Evolutionary conservation across 2,329 filamentous ascomycete species (phyloP), one percentile per base, ranked within the genome.

Genomic region (Microdochium paspali): DNA sequence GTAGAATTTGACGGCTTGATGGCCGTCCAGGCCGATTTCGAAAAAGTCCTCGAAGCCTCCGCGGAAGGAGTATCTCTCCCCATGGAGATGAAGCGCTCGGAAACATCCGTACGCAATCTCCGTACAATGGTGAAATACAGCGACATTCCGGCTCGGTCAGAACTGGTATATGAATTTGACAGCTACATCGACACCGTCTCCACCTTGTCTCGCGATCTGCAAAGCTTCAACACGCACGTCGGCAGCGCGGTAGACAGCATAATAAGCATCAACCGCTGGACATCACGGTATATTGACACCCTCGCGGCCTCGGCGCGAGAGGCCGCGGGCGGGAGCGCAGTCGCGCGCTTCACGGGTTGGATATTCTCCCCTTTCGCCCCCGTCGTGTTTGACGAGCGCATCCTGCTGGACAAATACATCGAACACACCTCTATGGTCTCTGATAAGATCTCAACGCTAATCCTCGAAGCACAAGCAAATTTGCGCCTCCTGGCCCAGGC

Each of bases 1-100:
- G 68, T 83, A 42, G 82, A 90, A 56, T 91, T 91, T 54, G 82
- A 88, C 52, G 77, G 83, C 44, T 73, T 94, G 21, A 85, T 93
- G 71, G 73, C 73, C 18, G 78, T 85, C 1, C 87, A 94, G 62
- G 71, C 77, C n/a, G 76, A 82, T 24, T 89, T 94, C 48, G 86
- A 90, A 62, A 78, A 85, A 49, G 80, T 93, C 1, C 66, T 93
- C 3, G 79, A 87, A 54, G 78, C 80, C 49, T 80, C 79, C 15
- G 76, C 80, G 1, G 74, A 81, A 21, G 79, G 82, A 1, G 78
- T 82, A 2, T 80, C 79, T 1, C 66, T 93, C 3, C 87, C 87
- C 0, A 71, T 86, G 54, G 84, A 88, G 55, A 90, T 93, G 81
- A 90, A 89, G 67, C 77, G 80, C 10, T 82, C 83, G 2, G 86